Conservation (phyloP, 2,329 filamentous ascomycete species). For the Colletotrichum zoysiae region DNA sequence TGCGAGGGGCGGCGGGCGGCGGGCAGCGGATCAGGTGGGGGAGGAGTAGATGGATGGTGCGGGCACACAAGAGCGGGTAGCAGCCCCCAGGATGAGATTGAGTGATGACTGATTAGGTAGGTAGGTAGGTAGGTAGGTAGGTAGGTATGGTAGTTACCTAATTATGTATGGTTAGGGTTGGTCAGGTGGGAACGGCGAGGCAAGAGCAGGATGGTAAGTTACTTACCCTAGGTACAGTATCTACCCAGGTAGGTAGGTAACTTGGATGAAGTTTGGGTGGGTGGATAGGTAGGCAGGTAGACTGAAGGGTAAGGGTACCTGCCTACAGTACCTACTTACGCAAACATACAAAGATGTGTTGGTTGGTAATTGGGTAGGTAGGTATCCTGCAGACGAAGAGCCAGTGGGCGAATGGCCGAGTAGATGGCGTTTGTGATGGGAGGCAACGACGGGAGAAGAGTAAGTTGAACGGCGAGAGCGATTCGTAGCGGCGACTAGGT, state of each 20-base stretch:
- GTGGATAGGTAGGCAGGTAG: not conserved
- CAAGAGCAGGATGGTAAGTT: not conserved
- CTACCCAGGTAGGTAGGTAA: too few relatives aligned
- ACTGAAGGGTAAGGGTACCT: not conserved
- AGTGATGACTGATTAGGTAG: too few relatives aligned
- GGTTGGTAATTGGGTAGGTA: too few relatives aligned
- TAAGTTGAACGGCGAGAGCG: not conserved
- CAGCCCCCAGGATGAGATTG: not conserved
- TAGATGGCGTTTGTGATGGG: not conserved
- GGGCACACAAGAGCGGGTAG: not conserved
- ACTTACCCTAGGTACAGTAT: too few relatives aligned
- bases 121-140: too few relatives aligned
- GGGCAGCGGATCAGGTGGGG: constrained; percentile 8
- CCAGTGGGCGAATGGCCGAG: not conserved
- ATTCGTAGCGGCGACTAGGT: not conserved
- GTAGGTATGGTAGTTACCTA: too few relatives aligned
- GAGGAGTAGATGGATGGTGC: not conserved
- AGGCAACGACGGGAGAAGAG: not conserved
- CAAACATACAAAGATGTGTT: not conserved
- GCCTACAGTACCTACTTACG: too few relatives aligned
- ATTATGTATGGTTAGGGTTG: too few relatives aligned
- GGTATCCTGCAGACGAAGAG: not conserved
- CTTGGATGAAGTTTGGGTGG: not conserved
- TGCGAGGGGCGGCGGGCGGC: not conserved
- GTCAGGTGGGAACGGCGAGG: not conserved